phyloP scores from a whole-genome alignment of 176 grass and related monocot genomes.

The Carex pumila region DNA sequence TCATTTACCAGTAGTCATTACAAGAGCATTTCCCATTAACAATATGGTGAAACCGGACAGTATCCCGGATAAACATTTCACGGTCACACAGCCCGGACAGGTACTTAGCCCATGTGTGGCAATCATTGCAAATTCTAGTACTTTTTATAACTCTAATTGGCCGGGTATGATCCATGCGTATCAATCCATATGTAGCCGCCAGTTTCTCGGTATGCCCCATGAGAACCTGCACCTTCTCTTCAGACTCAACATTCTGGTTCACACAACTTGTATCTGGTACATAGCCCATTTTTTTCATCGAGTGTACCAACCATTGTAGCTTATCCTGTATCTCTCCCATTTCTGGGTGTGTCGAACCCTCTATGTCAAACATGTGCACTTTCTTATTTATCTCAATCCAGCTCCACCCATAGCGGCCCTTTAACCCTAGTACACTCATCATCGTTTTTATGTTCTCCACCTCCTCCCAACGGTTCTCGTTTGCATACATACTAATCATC shows the following conservation, averaged over 20 bases:
- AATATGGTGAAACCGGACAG: conserved; percentile 65
- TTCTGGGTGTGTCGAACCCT: conserved; percentile 42
- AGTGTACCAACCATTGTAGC: conserved; percentile 23
- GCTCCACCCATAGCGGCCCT: conserved; percentile 51
- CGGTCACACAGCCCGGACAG: conserved; percentile 32
- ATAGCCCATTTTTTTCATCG: conserved; percentile 58
- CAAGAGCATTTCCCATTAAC: conserved; percentile 65
- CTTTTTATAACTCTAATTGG: conserved; percentile 82
- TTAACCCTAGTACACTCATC: conserved; percentile 54
- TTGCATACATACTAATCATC: conserved; percentile 73
- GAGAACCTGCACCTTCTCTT: conserved; percentile 68
- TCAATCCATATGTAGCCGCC: conserved; percentile 58
- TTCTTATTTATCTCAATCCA: conserved; percentile 57
- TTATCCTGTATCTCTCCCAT: conserved; percentile 60
- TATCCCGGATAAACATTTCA: conserved; percentile 55
- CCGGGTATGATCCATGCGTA: conserved; percentile 36
- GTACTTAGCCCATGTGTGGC: conserved; percentile 58
- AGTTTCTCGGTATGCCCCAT: conserved; percentile 75
- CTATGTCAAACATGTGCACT: conserved; percentile 63
- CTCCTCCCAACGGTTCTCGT: conserved; percentile 57
- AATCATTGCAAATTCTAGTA: conserved; percentile 76
- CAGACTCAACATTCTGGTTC: conserved; percentile 40
- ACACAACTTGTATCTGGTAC: conserved; percentile 56
- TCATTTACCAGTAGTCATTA: conserved; percentile 61
- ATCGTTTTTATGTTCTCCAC: conserved; percentile 64